Conservation (phyloP, 2,329 filamentous ascomycete species). For the Aureobasidium zeae region DNA sequence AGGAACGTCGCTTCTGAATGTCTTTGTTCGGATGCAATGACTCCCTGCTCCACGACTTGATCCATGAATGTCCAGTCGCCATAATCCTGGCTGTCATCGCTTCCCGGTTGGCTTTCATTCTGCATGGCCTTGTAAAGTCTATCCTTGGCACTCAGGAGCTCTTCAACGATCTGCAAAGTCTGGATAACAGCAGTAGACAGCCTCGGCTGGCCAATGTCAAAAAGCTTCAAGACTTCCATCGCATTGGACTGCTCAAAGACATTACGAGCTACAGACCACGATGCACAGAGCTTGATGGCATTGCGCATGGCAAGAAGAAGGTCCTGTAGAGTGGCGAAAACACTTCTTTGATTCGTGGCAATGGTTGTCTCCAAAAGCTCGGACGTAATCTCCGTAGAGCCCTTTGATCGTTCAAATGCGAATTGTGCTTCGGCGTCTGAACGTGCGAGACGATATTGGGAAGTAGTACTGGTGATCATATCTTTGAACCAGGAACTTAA, state of each 20-base stretch:
- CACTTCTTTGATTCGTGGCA: conserved; percentile 47
- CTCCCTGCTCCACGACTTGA: conserved; percentile 24
- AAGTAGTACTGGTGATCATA: conserved; percentile 44
- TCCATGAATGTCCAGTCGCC: conserved; percentile 50
- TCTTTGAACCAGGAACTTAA: conserved; percentile 48
- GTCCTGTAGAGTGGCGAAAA: conserved; percentile 46
- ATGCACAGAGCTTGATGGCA: conserved; percentile 35
- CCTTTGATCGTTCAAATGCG: conserved; percentile 29
- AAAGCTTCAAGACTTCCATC: conserved; percentile 42
- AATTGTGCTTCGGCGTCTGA: conserved; percentile 49
- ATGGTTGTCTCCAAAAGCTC: conserved; percentile 44
- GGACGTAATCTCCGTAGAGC: conserved; percentile 34
- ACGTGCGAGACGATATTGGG: conserved; percentile 47
- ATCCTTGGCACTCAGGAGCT: conserved; percentile 28
- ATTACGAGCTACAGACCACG: conserved; percentile 20
- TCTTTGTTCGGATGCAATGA: neutral
- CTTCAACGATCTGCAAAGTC: conserved; percentile 39
- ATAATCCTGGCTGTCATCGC: conserved; percentile 57
- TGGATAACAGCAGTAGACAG: conserved; percentile 40
- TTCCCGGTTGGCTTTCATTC: conserved; percentile 28
- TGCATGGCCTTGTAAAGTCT: conserved; percentile 12
- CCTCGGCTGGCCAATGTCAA: conserved; percentile 36
- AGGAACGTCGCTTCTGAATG: conserved; percentile 33
- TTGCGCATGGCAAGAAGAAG: conserved; percentile 43
- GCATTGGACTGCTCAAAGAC: conserved; percentile 33